Evolutionary conservation across 2,329 filamentous ascomycete genomes (phyloP), one percentile per base, ranked within the genome.

Genomic region (Aureobasidium leucospermi): DNA sequence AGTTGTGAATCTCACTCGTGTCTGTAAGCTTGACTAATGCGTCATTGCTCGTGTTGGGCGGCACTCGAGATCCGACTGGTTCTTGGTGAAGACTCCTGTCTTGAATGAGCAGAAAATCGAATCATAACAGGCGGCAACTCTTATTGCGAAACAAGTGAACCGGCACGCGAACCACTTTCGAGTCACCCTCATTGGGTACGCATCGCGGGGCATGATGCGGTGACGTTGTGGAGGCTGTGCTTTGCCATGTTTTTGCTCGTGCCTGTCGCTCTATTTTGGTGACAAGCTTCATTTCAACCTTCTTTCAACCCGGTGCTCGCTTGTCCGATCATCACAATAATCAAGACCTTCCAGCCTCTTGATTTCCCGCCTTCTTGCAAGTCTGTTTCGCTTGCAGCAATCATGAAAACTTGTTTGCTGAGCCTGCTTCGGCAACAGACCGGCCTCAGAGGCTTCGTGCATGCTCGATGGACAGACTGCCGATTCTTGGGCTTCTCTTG

Each of bases 151-250:
- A 52, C 48, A 52, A 52, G 34, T 31, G 48, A 39, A 34, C 39
- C 41, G 48, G 48, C 31, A 34, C 39, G 19, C 16, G 10, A 32
- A 28, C 28, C 31, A 29, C 28, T 10, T 7, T 19, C 9, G 9
- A 52, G 9, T 16, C 36, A 52, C 49, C 32, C 43, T 55, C 38
- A 55, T 55, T 55, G 51, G 51, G 23, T 23, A 23, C 51, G 51
- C 51, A 43, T 55, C 6, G 51, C 51, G 51, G 51, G 51, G 51
- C 29, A 23, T 23, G 23, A 23, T 23, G 23, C 29, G 10, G 13
- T 52, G 48, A 52, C 48, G 48, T 52, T 52, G 39, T 28, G 42
- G 48, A 32, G 51, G 51, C 51, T 55, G 51, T 55, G 49, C 41
- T 19, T 41, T 10, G 8, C 19, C 23, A 19, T 52, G 32, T 23